Percentiles rank a stretch among this genome's conserved stretches.
Conservation (phyloP, 768 basidiomycete genomes). For the Rubroboletus pulcherrimus region DNA sequence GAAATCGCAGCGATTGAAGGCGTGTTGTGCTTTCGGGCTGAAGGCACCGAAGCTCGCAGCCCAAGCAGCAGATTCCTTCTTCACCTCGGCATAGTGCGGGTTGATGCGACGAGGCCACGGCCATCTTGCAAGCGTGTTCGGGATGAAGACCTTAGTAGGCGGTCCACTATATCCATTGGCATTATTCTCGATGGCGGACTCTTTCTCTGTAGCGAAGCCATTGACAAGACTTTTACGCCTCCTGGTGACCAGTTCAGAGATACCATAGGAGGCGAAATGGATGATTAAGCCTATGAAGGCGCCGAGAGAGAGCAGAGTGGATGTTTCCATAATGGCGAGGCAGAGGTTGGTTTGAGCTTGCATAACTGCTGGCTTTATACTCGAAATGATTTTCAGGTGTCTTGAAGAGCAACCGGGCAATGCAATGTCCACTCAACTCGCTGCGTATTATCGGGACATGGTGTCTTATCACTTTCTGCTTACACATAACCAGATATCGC, state of each 20-base stretch:
- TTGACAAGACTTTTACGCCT: not conserved
- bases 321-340: constrained; percentile 4
- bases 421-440: not conserved
- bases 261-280: not conserved
- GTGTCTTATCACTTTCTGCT: not conserved
- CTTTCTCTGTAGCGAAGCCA: not conserved
- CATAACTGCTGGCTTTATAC: not conserved
- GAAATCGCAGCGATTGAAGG: constrained; percentile 11
- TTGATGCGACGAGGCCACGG: constrained; percentile 17
- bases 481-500: not conserved
- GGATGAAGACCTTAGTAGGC: constrained; percentile 10
- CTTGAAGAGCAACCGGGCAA: not conserved
- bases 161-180: not conserved
- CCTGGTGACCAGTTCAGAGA: not conserved
- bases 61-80: constrained; percentile 12
- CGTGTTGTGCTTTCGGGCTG: constrained; percentile 10
- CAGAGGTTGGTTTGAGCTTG: not conserved
- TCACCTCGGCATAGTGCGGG: constrained; percentile 3
- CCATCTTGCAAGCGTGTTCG: constrained; percentile 16
- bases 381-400: not conserved
- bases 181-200: not conserved
- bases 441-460: not conserved
- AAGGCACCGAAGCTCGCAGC: constrained; percentile 6
- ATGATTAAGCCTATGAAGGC: not conserved
- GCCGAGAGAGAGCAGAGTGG: not conserved